These are phyloP conservation scores for Penicillium paneum DNA, from an alignment of 2,329 filamentous ascomycete species.

Conservation along the genomic window DNA sequence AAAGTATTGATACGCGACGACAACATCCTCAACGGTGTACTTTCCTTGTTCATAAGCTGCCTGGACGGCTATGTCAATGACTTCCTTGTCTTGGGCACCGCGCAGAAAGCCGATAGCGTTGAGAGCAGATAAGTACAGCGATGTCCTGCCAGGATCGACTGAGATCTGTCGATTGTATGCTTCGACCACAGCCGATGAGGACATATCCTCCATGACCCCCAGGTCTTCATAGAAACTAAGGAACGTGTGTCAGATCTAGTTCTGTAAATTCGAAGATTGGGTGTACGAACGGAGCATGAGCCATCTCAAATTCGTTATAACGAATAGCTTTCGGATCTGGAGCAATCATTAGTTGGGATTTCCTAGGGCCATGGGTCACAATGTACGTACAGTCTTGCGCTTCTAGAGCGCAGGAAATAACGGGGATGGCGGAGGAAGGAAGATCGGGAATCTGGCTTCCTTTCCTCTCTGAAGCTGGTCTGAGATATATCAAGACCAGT, in stretches of 20 bases:
- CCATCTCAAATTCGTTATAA: conserved; percentile 31
- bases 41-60: conserved; percentile 58
- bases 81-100: conserved; percentile 47
- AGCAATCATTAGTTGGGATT: conserved; percentile 13
- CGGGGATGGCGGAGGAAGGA: conserved; percentile 35
- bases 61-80: conserved; percentile 57
- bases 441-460: conserved; percentile 30
- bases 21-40: conserved; percentile 56
- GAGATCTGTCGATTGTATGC: conserved; percentile 60
- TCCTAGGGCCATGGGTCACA: too few relatives aligned
- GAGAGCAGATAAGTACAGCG: conserved; percentile 66
- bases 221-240: conserved; percentile 58
- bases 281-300: conserved; percentile 20
- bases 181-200: conserved; percentile 59
- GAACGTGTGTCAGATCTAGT: background rate
- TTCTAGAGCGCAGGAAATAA: conserved; percentile 40
- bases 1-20: conserved; percentile 58
- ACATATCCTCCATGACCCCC: conserved; percentile 61
- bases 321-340: conserved; percentile 30
- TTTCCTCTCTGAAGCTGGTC: conserved; percentile 40
- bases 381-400: conserved; percentile 33
- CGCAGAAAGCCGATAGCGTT: conserved; percentile 56
- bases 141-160: conserved; percentile 52
- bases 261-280: background rate
- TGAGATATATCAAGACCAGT: conserved; percentile 49